A percentile compares a stretch with the other conserved stretches of the same genome.
These are phyloP conservation scores for Melampsora allii-populina DNA, from an alignment of 1,284 basidiomycete species.

Conservation along the genomic window DNA sequence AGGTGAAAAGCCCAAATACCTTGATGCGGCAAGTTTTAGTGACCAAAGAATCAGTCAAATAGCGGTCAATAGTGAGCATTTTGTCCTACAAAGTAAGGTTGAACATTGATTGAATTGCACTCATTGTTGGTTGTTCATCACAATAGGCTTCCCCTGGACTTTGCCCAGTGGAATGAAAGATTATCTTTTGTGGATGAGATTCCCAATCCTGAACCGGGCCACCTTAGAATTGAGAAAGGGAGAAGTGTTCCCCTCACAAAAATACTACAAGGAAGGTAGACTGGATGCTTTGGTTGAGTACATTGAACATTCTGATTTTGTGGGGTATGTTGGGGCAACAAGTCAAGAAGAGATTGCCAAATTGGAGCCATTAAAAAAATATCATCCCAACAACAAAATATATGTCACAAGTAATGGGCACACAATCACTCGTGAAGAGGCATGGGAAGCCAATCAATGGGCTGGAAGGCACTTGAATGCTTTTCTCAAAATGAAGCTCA, in stretches of 20 bases:
- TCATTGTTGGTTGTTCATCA: no score
- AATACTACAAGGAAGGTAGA: neutral
- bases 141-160: no score
- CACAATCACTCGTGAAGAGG: neutral
- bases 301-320: neutral
- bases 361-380: neutral
- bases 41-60: no score
- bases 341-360: neutral
- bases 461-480: slow-evolving; percentile 4
- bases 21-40: no score
- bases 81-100: no score
- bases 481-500: neutral
- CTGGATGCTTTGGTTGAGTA: neutral
- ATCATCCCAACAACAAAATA: neutral
- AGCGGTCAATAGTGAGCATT: no score
- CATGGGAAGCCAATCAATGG: slow-evolving; percentile 7
- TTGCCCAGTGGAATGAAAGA: no score
- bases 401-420: neutral
- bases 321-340: neutral
- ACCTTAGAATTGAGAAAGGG: neutral
- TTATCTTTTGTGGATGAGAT: no score
- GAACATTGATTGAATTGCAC: no score
- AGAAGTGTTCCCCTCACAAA: neutral
- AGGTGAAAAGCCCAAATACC: no score
- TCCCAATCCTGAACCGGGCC: no score